A percentile compares a stretch with the other conserved stretches of the same genome.
phyloP scores from a whole-genome alignment of 176 grass and related monocot species.

The Canna indica region DNA sequence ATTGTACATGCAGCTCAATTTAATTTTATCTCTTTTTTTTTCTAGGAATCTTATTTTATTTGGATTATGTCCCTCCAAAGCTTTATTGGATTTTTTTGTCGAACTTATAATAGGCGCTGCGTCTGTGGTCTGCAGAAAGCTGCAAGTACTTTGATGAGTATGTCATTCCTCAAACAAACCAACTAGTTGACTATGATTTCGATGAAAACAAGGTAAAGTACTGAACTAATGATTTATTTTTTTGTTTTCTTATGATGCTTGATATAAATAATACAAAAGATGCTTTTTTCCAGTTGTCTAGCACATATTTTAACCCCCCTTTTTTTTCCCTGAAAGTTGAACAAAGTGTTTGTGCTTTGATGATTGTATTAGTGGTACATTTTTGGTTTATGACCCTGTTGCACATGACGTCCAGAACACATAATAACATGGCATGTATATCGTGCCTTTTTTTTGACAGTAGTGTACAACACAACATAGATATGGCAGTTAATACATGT shows the following conservation, averaged over 20 bases:
- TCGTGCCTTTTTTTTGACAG: too few species aligned
- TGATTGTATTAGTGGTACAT: too few species aligned
- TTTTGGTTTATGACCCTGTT: too few species aligned
- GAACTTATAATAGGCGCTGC: conserved; percentile 38
- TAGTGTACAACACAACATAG: too few species aligned
- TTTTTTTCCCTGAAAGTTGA: too few species aligned
- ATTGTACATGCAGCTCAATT: too few species aligned
- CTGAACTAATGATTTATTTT: not conserved
- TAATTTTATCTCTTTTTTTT: not conserved
- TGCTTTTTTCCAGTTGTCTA: not conserved
- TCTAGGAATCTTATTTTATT: not conserved
- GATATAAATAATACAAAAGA: not conserved
- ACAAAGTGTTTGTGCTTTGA: too few species aligned
- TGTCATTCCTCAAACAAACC: conserved; percentile 39
- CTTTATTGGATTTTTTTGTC: conserved; percentile 1
- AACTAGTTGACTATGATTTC: conserved; percentile 76
- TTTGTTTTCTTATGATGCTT: not conserved
- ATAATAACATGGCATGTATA: too few species aligned
- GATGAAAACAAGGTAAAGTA: conserved; percentile 84
- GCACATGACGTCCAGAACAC: too few species aligned
- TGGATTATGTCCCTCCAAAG: not conserved
- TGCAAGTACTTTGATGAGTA: conserved; percentile 73
- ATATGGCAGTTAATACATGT: too few species aligned
- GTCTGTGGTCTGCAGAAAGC: conserved; percentile 84
- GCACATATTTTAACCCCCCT: not conserved